Evolutionary conservation across 805 yeast genomes (phyloP).

Genomic region (Lipomyces spencermartinsiae): DNA sequence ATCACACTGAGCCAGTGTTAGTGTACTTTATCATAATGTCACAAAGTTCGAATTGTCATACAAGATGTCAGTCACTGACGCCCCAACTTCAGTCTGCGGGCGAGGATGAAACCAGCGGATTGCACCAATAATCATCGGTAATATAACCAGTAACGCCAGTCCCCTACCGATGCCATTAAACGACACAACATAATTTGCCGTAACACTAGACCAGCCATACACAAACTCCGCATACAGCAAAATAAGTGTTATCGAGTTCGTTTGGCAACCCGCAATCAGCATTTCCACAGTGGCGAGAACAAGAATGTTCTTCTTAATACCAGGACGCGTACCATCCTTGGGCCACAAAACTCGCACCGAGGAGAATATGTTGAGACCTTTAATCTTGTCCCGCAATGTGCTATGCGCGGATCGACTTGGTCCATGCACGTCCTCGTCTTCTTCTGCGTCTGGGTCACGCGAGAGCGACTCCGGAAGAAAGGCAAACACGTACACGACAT

Average conservation of each 20-base stretch:
- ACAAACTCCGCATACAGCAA: conserved; percentile 42
- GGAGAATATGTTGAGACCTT: conserved; percentile 36
- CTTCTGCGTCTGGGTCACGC: conserved; percentile 10
- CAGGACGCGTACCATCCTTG: conserved; percentile 19
- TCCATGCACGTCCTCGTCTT: conserved; percentile 1
- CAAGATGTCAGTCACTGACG: conserved; percentile 25
- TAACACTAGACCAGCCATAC: conserved; percentile 45
- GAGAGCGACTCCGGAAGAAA: conserved; percentile 35
- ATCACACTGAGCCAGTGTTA: conserved; percentile 13
- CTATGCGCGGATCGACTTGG: neutral
- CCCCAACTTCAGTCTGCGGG: conserved; percentile 23
- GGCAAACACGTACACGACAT: conserved; percentile 12
- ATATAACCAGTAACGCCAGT: conserved; percentile 38
- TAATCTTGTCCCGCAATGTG: conserved; percentile 7
- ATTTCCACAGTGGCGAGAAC: conserved; percentile 29
- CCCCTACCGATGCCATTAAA: conserved; percentile 40
- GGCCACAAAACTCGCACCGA: conserved; percentile 41
- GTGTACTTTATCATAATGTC: neutral
- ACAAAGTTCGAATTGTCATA: conserved; percentile 2
- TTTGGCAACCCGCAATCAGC: conserved; percentile 24
- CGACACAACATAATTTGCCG: conserved; percentile 44
- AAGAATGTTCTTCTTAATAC: conserved; percentile 24
- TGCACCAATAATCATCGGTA: conserved; percentile 37
- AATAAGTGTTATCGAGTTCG: conserved; percentile 27
- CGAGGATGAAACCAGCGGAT: conserved; percentile 20